phyloP scores from a whole-genome alignment of 2,329 filamentous ascomycete species.

The Aspergillus persii region DNA sequence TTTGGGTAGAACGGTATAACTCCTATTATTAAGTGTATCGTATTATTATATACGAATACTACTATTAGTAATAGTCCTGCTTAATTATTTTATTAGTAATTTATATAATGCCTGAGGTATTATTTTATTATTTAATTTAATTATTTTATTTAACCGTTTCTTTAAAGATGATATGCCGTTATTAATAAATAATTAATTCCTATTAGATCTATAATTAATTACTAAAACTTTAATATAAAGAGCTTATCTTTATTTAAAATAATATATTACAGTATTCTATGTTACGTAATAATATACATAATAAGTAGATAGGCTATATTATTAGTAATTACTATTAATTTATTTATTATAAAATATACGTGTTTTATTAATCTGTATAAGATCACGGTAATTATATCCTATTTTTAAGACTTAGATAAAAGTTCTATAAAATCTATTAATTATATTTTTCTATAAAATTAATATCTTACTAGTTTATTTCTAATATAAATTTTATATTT shows the following conservation, averaged over 20 bases:
- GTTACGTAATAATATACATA: slow-evolving; percentile 1
- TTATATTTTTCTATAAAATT: background rate
- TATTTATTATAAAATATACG: background rate
- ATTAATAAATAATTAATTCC: background rate
- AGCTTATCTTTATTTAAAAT: slow-evolving; percentile 4
- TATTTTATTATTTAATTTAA: slow-evolving; percentile 5
- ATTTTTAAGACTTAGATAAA: background rate
- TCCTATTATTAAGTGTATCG: background rate
- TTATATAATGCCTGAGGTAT: slow-evolving; percentile 7
- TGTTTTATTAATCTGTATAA: slow-evolving; percentile 3
- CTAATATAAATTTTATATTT: background rate
- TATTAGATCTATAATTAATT: background rate
- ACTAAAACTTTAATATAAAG: slow-evolving; percentile 3
- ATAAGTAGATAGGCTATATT: background rate
- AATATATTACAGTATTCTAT: background rate
- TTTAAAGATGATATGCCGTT: background rate
- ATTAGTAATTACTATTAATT: background rate
- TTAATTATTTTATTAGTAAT: slow-evolving; percentile 6
- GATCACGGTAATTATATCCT: no score
- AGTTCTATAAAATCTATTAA: background rate
- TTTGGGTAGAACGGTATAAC: background rate
- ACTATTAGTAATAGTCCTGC: background rate
- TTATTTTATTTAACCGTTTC: slow-evolving; percentile 1
- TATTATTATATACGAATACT: slow-evolving; percentile 1
- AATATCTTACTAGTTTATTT: background rate